Evolutionary conservation across 139 green algal genomes (phyloP), one percentile per base, ranked within the genome.

Genomic region (Penium margaritaceum): DNA sequence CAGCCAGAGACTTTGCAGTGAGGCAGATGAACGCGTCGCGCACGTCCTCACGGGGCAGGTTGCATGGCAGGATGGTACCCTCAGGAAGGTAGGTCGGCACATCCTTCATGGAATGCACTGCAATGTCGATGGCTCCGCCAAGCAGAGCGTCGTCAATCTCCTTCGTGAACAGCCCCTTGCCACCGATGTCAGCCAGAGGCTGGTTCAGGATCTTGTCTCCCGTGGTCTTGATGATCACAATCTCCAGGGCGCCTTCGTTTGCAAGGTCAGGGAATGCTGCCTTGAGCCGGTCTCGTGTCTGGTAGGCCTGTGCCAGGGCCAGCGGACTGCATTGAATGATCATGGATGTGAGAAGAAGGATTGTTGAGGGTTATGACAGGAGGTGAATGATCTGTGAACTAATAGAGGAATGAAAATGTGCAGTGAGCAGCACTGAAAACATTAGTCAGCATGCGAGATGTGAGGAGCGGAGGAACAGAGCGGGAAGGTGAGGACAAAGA

Each of bases 31-130:
- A 97, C 2, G 92, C 95, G 77, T 99, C 95, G 35, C 95, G 84
- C 60, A 96, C 90, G 75, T 99, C 95, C 84, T 99, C 95, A 35
- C 95, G 85, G 0, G 90, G 89, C 54, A 99, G 87, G 85, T 97
- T 98, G 91, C 94, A 98, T 3, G 95, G 92, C 74, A 99, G 84
- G 17, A 98, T 84, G 35, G 87, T 97, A 60, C 92, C 93, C 53
- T 88, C 83, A 14, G 95, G 92, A 63, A 99, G 83, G 84, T 98
- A 99, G 2, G 95, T 99, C 6, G 95, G 95, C 54, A 99, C 95
- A 79, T 99, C 95, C 89, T 99, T 99, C 94, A 99, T 98, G 47
- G 94, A 98, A 85, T 99, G 95, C 51, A 99, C 95, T 2, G 91
- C 94, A 62, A 99, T 98, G 85, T 99, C 94, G 27, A 98, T 90